phyloP scores from a whole-genome alignment of 176 grass and related monocot species.

The Luzula sylvatica region DNA sequence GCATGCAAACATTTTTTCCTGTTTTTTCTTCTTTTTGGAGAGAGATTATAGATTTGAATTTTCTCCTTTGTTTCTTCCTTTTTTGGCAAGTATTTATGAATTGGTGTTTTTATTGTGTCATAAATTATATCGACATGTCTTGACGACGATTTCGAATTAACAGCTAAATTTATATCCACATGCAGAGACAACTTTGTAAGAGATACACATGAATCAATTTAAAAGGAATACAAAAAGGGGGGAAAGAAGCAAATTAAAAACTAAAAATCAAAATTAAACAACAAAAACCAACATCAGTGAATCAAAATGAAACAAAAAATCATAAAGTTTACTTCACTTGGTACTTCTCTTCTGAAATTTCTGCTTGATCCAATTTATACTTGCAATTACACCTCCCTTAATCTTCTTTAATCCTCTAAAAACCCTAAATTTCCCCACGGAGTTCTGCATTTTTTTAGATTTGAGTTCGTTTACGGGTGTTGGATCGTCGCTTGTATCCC shows the following conservation, averaged over 20 bases:
- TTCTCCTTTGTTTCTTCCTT: neutral
- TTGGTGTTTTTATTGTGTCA: too few species aligned
- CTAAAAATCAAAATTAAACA: neutral
- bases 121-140: too few species aligned
- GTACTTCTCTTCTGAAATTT: constrained; percentile 48
- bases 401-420: too few species aligned
- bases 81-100: too few species aligned
- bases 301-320: neutral
- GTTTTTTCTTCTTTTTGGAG: neutral
- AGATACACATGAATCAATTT: too few species aligned
- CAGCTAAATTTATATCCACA: too few species aligned
- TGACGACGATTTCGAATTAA: too few species aligned
- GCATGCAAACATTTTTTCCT: neutral
- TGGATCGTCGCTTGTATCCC: constrained; percentile 49
- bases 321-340: constrained; percentile 10
- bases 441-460: constrained; percentile 17
- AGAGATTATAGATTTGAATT: neutral
- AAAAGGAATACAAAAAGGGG: too few species aligned
- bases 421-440: constrained; percentile 56
- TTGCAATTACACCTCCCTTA: constrained; percentile 47
- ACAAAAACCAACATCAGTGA: neutral
- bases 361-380: constrained; percentile 79
- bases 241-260: neutral
- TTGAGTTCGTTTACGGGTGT: neutral
- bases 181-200: too few species aligned